A percentile compares a stretch with the other conserved stretches of the same genome.
These are phyloP conservation scores for Pelargonium exstipulatum DNA, from an alignment of 441 rosid genomes.

Conservation along the genomic window DNA sequence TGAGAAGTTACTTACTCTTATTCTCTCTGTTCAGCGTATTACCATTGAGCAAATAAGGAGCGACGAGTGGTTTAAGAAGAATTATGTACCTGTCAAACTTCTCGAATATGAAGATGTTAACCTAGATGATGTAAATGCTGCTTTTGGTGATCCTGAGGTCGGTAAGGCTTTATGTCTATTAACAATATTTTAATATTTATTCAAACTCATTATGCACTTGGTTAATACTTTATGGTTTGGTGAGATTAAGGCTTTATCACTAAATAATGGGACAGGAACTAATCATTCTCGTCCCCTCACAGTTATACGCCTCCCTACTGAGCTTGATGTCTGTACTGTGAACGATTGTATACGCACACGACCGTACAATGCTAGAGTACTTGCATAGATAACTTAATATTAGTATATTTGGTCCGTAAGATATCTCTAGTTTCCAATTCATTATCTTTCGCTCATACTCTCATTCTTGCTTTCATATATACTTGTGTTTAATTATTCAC, in stretches of 20 bases:
- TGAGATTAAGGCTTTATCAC: background rate
- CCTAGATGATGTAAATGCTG: constrained; percentile 91
- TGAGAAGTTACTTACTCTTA: constrained; percentile 16
- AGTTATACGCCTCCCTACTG: no score
- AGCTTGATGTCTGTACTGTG: no score
- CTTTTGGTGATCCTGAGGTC: constrained; percentile 85
- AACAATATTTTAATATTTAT: constrained; percentile 2
- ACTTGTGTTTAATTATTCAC: no score
- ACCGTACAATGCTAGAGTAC: no score
- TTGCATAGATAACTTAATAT: no score
- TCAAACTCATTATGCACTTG: background rate
- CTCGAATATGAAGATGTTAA: constrained; percentile 82
- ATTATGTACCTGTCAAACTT: constrained; percentile 59
- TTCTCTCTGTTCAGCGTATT: constrained; percentile 54
- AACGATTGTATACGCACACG: no score
- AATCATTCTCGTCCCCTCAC: no score
- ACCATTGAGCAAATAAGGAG: constrained; percentile 69
- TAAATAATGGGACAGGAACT: no score
- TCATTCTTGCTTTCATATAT: no score
- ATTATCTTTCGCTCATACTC: no score
- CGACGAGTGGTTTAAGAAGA: constrained; percentile 76
- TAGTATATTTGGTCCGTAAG: no score
- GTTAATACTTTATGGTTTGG: background rate
- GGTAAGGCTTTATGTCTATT: constrained; percentile 24
- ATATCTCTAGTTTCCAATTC: no score